Percentiles rank a stretch among this genome's conserved stretches.
Evolutionary conservation across 192 early-diverging fungal genomes (phyloP).

Genomic region (Rhizophagus clarus): DNA sequence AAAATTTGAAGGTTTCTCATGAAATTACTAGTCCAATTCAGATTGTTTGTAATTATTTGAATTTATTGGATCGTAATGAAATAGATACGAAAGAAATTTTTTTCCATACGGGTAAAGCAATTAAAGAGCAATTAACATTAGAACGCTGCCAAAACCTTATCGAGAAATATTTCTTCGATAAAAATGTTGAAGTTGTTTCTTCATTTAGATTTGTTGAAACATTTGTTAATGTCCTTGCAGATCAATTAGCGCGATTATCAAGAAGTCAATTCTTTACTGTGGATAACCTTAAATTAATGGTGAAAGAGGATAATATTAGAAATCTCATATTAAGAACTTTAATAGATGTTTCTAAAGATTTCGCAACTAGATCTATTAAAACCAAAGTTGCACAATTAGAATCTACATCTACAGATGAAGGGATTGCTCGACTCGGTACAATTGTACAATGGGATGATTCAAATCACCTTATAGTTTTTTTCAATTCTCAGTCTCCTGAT

Average conservation of each 20-base stretch:
- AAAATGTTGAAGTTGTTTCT: not conserved
- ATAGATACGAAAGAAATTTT: constrained; percentile 25
- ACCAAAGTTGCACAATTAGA: not conserved
- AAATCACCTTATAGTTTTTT: constrained; percentile 21
- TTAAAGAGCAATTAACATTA: not conserved
- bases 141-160: constrained; percentile 19
- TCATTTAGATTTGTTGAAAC: constrained; percentile 34
- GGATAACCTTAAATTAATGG: constrained; percentile 29
- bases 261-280: constrained; percentile 27
- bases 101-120: not conserved
- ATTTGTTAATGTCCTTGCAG: constrained; percentile 34
- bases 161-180: constrained; percentile 28
- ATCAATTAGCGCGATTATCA: constrained; percentile 33
- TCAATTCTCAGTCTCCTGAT: constrained; percentile 2
- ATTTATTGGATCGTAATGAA: not conserved
- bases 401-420: not conserved
- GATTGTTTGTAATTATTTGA: constrained; percentile 23
- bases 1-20: constrained; percentile 12
- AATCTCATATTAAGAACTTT: constrained; percentile 15
- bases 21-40: constrained; percentile 30
- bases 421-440: not conserved
- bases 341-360: constrained; percentile 16
- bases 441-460: not conserved
- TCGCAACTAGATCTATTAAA: constrained; percentile 11
- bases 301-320: constrained; percentile 14